Percentiles rank a stretch among this genome's conserved stretches.
phyloP scores from a whole-genome alignment of 345 rosid genomes.

The Chamaenerion angustifolium region DNA sequence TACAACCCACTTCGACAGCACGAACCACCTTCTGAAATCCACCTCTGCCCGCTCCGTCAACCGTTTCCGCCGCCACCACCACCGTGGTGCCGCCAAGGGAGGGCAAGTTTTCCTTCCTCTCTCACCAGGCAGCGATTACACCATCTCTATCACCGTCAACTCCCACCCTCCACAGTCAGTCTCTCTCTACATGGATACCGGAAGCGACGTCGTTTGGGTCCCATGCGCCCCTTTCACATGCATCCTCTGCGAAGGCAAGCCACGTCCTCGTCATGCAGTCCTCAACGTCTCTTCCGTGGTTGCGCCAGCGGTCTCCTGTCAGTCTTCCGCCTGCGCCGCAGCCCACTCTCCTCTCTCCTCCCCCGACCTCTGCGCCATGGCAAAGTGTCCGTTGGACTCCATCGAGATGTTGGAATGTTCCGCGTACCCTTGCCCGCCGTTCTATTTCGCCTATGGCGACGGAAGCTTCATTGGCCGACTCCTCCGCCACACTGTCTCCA shows the following conservation, averaged over 20 bases:
- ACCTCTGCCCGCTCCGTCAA: conserved; percentile 56
- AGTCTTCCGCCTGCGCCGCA: conserved; percentile 64
- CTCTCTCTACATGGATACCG: conserved; percentile 85
- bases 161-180: conserved; percentile 31
- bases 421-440: conserved; percentile 56
- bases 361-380: conserved; percentile 71
- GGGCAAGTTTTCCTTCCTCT: conserved; percentile 67
- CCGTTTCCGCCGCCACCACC: conserved; percentile 40
- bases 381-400: conserved; percentile 61
- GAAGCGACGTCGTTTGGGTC: conserved; percentile 94
- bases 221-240: conserved; percentile 88
- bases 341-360: conserved; percentile 58
- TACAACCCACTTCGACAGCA: conserved; percentile 30
- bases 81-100: conserved; percentile 15
- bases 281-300: conserved; percentile 26
- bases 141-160: conserved; percentile 52
- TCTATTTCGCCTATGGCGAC: conserved; percentile 91
- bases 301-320: conserved; percentile 39
- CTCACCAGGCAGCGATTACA: conserved; percentile 80
- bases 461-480: conserved; percentile 70
- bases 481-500: conserved; percentile 36
- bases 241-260: conserved; percentile 65
- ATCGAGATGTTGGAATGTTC: conserved; percentile 68
- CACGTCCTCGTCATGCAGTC: conserved; percentile 23
- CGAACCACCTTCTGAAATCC: conserved; percentile 70